These are phyloP conservation scores for Aegilops tauschii DNA, from an alignment of 176 grass and related monocot genomes.

Conservation along the genomic window DNA sequence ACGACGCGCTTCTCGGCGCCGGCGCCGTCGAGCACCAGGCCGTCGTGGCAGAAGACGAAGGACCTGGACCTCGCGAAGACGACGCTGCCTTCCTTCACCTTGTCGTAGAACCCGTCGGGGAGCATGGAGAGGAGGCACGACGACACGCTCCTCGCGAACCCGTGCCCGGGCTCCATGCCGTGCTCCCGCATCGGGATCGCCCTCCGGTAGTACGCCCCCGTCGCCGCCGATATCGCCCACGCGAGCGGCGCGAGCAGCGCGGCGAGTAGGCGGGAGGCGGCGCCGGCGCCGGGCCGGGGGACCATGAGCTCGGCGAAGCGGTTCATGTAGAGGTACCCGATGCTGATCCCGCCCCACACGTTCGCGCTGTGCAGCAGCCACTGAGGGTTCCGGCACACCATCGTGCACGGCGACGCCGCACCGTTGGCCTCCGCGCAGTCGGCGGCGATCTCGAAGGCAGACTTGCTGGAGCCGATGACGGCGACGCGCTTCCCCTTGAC, in stretches of 20 bases:
- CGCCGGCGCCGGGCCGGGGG: constrained; percentile 47
- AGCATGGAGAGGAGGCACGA: constrained; percentile 37
- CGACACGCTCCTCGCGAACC: constrained; percentile 28
- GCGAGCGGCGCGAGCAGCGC: constrained; percentile 48
- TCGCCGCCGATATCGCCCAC: constrained; percentile 41
- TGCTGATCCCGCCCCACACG: constrained; percentile 30
- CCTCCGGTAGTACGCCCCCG: constrained; percentile 42
- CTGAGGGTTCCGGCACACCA: constrained; percentile 39
- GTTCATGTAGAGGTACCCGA: constrained; percentile 47
- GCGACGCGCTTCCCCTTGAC: constrained; percentile 49
- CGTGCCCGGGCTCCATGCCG: constrained; percentile 45
- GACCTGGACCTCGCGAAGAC: constrained; percentile 3
- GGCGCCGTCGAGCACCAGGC: constrained; percentile 33
- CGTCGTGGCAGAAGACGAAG: constrained; percentile 45
- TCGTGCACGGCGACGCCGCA: constrained; percentile 43
- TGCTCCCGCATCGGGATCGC: constrained; percentile 42
- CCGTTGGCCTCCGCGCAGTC: constrained; percentile 50
- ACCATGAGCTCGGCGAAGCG: constrained; percentile 66
- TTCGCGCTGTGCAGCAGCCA: constrained; percentile 38
- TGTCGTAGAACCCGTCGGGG: constrained; percentile 58
- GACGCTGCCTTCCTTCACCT: constrained; percentile 49
- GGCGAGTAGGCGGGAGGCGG: constrained; percentile 31
- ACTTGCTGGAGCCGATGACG: constrained; percentile 44
- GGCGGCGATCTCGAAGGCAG: constrained; percentile 37
- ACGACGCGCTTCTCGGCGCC: not conserved